Conservation (phyloP, 768 basidiomycete genomes). For the Boletus tylopilopsis region DNA sequence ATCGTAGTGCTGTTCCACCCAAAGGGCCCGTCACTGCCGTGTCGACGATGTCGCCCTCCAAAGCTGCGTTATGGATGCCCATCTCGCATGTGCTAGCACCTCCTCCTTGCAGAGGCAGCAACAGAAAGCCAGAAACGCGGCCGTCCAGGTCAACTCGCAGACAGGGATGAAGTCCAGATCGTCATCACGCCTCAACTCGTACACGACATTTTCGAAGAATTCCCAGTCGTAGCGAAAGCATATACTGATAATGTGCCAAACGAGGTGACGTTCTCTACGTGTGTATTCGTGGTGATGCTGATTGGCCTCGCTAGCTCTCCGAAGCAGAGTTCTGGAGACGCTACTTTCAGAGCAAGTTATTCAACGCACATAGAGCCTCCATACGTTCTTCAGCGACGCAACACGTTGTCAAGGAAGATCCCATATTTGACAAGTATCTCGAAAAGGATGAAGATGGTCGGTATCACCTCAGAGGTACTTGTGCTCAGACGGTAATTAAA, state of each 20-base stretch:
- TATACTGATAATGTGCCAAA: slow-evolving; percentile 90
- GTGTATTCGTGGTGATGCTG: background rate
- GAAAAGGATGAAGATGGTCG: slow-evolving; percentile 92
- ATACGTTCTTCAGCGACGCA: slow-evolving; percentile 83
- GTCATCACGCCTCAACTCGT: slow-evolving; percentile 89
- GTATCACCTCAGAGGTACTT: slow-evolving; percentile 15
- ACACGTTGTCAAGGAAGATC: slow-evolving; percentile 84
- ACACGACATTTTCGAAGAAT: slow-evolving; percentile 96
- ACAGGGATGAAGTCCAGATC: slow-evolving; percentile 84
- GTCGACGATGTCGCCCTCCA: slow-evolving; percentile 14
- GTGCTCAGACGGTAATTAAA: slow-evolving; percentile 38
- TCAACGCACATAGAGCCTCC: slow-evolving; percentile 92
- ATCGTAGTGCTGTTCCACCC: slow-evolving; percentile 41
- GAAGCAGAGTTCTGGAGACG: slow-evolving; percentile 96
- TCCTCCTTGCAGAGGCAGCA: slow-evolving; percentile 72
- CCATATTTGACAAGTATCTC: slow-evolving; percentile 95
- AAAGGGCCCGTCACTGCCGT: slow-evolving; percentile 24
- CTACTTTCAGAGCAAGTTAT: slow-evolving; percentile 94
- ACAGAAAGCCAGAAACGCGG: slow-evolving; percentile 72
- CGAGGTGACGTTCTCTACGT: slow-evolving; percentile 46
- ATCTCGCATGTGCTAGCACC: slow-evolving; percentile 54
- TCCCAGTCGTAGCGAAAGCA: slow-evolving; percentile 89
- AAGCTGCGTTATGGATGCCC: slow-evolving; percentile 41
- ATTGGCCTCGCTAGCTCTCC: slow-evolving; percentile 55
- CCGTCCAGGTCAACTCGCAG: slow-evolving; percentile 81